phyloP scores from a whole-genome alignment of 176 grass and related monocot genomes.

The Oryza longistaminata region DNA sequence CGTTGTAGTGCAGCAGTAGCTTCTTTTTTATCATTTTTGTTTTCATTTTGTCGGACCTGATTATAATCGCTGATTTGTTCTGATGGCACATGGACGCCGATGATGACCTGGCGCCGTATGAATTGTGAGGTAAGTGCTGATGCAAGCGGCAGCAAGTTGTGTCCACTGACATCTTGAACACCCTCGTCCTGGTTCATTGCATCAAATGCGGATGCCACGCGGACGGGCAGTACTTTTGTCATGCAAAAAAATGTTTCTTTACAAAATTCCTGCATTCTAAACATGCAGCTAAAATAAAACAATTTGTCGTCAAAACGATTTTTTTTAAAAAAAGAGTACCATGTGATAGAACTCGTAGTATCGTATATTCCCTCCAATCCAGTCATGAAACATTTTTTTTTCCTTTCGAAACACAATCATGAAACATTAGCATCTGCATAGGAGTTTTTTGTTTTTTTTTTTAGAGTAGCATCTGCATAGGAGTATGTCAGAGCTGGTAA shows the following conservation, averaged over 20 bases:
- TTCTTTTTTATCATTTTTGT: not conserved
- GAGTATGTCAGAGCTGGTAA: too few relatives aligned
- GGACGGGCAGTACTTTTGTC: not conserved
- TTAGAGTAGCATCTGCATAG: too few relatives aligned
- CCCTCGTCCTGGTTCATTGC: not conserved
- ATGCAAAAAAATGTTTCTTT: not conserved
- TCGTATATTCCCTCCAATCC: too few relatives aligned
- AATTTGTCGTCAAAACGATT: too few relatives aligned
- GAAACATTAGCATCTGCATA: too few relatives aligned
- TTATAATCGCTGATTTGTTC: not conserved
- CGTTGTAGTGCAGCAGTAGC: not conserved
- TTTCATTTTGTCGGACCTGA: not conserved
- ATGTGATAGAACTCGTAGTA: too few relatives aligned
- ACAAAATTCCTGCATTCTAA: not conserved
- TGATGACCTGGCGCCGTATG: not conserved
- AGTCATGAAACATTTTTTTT: too few relatives aligned
- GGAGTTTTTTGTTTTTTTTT: too few relatives aligned
- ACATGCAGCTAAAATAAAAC: not conserved
- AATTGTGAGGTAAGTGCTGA: constrained; percentile 24
- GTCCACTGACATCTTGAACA: not conserved
- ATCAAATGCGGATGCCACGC: not conserved
- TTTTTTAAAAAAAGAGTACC: too few relatives aligned
- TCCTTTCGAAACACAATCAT: too few relatives aligned
- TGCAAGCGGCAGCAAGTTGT: constrained; percentile 10
- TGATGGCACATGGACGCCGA: not conserved